Percentiles rank a stretch among this genome's conserved stretches.
Evolutionary conservation across 2,329 filamentous ascomycete species (phyloP).

Genomic region (Scolecobasidium constrictum): DNA sequence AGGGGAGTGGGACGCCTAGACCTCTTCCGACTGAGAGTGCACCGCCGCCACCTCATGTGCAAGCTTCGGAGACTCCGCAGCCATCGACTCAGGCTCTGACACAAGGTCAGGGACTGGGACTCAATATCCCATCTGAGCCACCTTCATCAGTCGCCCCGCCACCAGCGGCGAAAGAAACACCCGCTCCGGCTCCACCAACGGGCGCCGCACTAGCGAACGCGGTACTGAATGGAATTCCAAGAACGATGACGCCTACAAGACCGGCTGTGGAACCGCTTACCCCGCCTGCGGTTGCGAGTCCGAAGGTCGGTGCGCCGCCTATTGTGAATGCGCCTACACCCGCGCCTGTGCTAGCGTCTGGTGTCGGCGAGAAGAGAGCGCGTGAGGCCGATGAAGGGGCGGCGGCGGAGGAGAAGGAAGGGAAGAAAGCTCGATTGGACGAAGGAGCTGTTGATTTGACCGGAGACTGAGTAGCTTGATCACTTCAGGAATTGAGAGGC

Average conservation of each 20-base stretch:
- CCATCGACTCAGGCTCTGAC: neutral
- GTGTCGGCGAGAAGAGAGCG: neutral
- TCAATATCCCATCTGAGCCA: too few relatives aligned
- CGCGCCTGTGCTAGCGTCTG: neutral
- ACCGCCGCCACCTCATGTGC: neutral
- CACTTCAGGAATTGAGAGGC: too few relatives aligned
- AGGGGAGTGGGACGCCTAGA: neutral
- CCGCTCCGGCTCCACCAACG: too few relatives aligned
- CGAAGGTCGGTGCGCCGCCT: neutral
- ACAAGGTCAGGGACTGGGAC: too few relatives aligned
- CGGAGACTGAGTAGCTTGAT: too few relatives aligned
- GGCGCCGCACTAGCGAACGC: too few relatives aligned
- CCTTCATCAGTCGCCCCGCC: too few relatives aligned
- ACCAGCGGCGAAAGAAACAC: too few relatives aligned
- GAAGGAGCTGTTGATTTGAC: neutral
- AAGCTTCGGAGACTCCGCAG: neutral
- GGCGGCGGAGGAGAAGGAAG: neutral
- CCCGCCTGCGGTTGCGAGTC: conserved; percentile 2
- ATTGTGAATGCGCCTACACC: neutral
- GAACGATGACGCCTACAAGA: conserved; percentile 5
- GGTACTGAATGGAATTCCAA: conserved; percentile 5
- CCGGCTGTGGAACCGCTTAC: conserved; percentile 9
- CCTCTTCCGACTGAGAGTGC: neutral
- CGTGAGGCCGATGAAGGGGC: neutral
- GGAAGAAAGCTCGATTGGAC: neutral